A percentile compares a stretch with the other conserved stretches of the same genome.
These are phyloP conservation scores for Aureobasidium zeae DNA, from an alignment of 2,329 filamentous ascomycete genomes.

Conservation along the genomic window DNA sequence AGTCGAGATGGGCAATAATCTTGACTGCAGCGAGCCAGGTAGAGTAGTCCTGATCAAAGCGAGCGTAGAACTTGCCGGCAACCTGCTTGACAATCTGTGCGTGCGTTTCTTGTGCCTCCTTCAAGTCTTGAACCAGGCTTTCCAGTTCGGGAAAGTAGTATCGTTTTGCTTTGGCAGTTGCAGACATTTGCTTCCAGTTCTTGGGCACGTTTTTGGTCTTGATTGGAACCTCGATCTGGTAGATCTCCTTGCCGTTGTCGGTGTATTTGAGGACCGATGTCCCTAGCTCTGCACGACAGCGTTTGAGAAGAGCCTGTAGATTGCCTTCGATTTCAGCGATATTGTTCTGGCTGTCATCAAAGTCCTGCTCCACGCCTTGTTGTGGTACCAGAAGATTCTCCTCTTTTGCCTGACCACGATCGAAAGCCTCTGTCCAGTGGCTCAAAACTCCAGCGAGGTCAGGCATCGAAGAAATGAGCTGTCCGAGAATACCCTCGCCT, in stretches of 20 bases:
- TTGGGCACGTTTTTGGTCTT: constrained; percentile 74
- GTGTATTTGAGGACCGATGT: constrained; percentile 50
- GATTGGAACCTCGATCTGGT: constrained; percentile 80
- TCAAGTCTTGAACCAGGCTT: constrained; percentile 71
- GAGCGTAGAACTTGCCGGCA: constrained; percentile 68
- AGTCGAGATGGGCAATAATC: constrained; percentile 86
- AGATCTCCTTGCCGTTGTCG: constrained; percentile 93
- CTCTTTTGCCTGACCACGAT: constrained; percentile 67
- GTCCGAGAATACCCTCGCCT: constrained; percentile 75
- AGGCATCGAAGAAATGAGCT: constrained; percentile 77
- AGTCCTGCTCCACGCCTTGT: constrained; percentile 80
- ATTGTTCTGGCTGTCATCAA: constrained; percentile 69
- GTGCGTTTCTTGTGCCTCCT: constrained; percentile 91
- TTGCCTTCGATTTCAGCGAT: constrained; percentile 68
- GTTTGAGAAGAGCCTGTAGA: constrained; percentile 60
- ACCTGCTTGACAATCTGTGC: constrained; percentile 85
- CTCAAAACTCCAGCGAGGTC: constrained; percentile 63
- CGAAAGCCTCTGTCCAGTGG: constrained; percentile 88
- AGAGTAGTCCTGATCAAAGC: constrained; percentile 79
- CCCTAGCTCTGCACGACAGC: constrained; percentile 63
- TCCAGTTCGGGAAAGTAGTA: constrained; percentile 87
- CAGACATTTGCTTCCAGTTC: constrained; percentile 92
- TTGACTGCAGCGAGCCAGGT: constrained; percentile 85
- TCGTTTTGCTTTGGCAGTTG: constrained; percentile 78
- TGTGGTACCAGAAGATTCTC: constrained; percentile 78